Base-by-base conservation (phyloP, 768 basidiomycete genomes). In the Leccinum variicolor region DNA sequence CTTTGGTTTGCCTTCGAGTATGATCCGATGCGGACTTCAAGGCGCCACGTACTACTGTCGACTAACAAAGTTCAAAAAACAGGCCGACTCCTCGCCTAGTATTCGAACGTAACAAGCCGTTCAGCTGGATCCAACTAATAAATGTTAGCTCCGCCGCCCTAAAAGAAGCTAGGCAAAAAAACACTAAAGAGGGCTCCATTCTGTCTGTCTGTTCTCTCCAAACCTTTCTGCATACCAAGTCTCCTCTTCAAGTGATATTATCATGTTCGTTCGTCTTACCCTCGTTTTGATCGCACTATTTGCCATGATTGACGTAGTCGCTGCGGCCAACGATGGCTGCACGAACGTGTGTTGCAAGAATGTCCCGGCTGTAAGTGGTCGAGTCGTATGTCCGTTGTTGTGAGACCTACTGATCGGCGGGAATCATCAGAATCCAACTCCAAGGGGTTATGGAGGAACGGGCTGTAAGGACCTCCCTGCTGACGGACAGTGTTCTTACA, bases 211-310 rank as follows among this genome's bases (percentile, higher is more conserved):
- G 17, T 3, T 6, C 8, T 2, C 14, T 4, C 4, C 29, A 34
- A 34, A 14, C 6, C 14, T 34, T 19, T 26, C 46, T 47, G 25
- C 46, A 23, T 8, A 25, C 15, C 25, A 8, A 15, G 11, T 47
- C 33, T 45, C 50, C 43, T 19, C 19, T 21, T 59, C 5, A 1
- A 13, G 6, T 13, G 33, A 34, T 34, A 34, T 34, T 6, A 15
- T 34, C 51, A 62, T 62, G 61, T 57, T 62, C 9, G 21, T 11
- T 45, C 60, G 46, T 45, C 34, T 55, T 31, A 36, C 39, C 17
- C 47, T 46, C 21, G 10, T 61, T 41, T 31, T 43, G 9, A 19
- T 61, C 4, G 31, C 25, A 25, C 31, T 55, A 1, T 23, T 52
- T 5, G 39, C 31, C 9, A 21, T 56, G 19, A 6, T 13, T 3